Conservation (phyloP, 495 filamentous ascomycete genomes). For the Penicillium maclennaniae region DNA sequence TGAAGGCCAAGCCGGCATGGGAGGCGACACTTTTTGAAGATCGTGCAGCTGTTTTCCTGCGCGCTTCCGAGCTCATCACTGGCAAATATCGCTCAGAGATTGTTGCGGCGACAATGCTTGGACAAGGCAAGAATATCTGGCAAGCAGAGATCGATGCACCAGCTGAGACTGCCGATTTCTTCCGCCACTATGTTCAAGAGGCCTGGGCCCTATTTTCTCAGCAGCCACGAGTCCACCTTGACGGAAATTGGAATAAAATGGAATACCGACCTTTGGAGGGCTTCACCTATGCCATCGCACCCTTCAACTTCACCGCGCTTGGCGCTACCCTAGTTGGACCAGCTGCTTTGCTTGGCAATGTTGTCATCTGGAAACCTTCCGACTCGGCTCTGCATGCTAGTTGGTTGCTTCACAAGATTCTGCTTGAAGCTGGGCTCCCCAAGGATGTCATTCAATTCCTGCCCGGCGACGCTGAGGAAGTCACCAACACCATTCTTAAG, state of each 20-base stretch:
- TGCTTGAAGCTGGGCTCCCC: slow-evolving; percentile 77
- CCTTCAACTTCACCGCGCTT: slow-evolving; percentile 70
- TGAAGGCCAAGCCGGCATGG: slow-evolving; percentile 78
- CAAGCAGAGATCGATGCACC: slow-evolving; percentile 94
- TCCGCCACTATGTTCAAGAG: slow-evolving; percentile 73
- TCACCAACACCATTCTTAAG: slow-evolving; percentile 64
- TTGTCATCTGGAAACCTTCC: slow-evolving; percentile 83
- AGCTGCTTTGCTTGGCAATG: slow-evolving; percentile 75
- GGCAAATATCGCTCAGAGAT: slow-evolving; percentile 88
- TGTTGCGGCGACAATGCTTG: slow-evolving; percentile 88
- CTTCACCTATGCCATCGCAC: slow-evolving; percentile 43
- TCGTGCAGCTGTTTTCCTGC: slow-evolving; percentile 84
- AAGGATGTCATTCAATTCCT: slow-evolving; percentile 77
- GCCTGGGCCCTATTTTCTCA: slow-evolving; percentile 69
- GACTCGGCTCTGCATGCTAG: slow-evolving; percentile 71
- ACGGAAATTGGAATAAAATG: slow-evolving; percentile 65
- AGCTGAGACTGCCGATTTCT: slow-evolving; percentile 83
- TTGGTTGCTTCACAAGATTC: slow-evolving; percentile 72
- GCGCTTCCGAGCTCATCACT: slow-evolving; percentile 80
- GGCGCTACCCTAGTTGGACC: slow-evolving; percentile 72
- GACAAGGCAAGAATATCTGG: slow-evolving; percentile 95
- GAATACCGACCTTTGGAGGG: slow-evolving; percentile 81
- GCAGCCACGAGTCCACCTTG: slow-evolving; percentile 55
- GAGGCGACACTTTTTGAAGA: slow-evolving; percentile 78
- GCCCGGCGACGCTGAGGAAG: slow-evolving; percentile 68